These are phyloP conservation scores for Melanopsichium pennsylvanicum DNA, from an alignment of 1,284 basidiomycete genomes.

Conservation along the genomic window DNA sequence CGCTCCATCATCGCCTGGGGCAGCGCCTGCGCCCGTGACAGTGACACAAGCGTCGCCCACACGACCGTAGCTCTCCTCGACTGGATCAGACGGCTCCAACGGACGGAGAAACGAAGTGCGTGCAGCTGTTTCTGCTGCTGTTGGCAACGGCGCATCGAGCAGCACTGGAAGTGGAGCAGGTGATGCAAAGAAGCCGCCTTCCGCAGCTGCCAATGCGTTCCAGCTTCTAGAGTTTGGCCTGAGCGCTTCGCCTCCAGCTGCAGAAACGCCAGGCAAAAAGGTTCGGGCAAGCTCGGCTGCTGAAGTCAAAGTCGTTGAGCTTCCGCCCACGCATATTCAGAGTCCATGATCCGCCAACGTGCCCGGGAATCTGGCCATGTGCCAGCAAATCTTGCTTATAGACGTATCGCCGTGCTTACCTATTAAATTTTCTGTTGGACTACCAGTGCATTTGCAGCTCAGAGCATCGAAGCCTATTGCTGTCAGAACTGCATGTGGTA, in stretches of 20 bases:
- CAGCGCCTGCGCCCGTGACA: neutral
- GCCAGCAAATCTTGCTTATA: neutral
- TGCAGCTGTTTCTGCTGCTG: neutral
- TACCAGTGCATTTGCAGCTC: no score
- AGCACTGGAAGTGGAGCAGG: neutral
- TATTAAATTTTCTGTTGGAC: no score
- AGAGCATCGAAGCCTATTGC: no score
- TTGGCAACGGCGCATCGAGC: neutral
- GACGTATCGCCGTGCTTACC: no score
- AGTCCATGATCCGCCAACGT: neutral
- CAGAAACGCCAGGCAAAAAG: slow-evolving; percentile 2
- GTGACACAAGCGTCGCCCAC: no score
- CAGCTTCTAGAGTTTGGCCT: slow-evolving; percentile 20
- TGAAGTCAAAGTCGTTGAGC: slow-evolving; percentile 18
- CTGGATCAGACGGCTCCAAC: neutral
- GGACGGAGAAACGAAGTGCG: neutral
- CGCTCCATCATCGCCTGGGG: neutral
- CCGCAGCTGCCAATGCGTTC: slow-evolving; percentile 19
- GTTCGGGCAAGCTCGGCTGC: neutral
- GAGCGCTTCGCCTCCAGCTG: slow-evolving; percentile 5
- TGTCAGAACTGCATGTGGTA: no score
- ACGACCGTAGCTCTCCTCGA: slow-evolving; percentile 10
- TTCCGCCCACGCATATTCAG: slow-evolving; percentile 28
- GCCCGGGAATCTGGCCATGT: no score
- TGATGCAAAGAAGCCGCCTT: neutral